Evolutionary conservation across 306 rosid species (phyloP), one percentile per base, ranked within the genome.

Genomic region (Quercus alba): DNA sequence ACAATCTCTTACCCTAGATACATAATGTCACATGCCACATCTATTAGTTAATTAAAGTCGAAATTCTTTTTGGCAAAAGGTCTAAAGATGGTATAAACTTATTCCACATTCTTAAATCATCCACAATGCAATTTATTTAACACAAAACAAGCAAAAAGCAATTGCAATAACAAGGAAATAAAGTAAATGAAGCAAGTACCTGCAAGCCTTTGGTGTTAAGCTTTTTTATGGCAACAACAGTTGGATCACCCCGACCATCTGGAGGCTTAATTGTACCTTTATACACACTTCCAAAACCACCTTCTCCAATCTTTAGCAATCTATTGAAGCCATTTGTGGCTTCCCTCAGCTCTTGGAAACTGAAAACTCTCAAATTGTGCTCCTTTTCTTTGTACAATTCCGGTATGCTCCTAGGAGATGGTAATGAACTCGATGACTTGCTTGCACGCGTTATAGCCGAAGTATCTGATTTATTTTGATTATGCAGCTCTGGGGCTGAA

Each of bases 211-310:
- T 84, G 1, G 79, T 86, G 79, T 93, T 91, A 31, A 96, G 93
- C 82, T 76, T 90, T 81, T 96, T 96, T 0, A 96, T 91, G 70
- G 99, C 99, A 56, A 93, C 98, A 21, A 82, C 70, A 70, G 73
- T 54, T 21, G 94, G 84, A 56, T 76, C 85, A 17, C 78, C 92
- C 19, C 26, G 77, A 67, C 85, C 81, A 79, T 80, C 44, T 33
- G 72, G 49, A 85, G 93, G 90, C 78, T 1, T 72, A 58, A 96
- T 80, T 5, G 84, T 87, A 70, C 97, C 99, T 68, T 81, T 91
- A 64, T 93, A 93, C 7, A 96, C 99, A 58, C 87, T 86, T 49
- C 99, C 99, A 74, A 96, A 96, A 25, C 99, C 99, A 1, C 99
- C 99, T 84, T 96, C 97, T 51, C 99, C 99, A 76, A 96, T 86